phyloP scores from a whole-genome alignment of 192 early-diverging fungal genomes.

The Bifiguratus adelaidae region DNA sequence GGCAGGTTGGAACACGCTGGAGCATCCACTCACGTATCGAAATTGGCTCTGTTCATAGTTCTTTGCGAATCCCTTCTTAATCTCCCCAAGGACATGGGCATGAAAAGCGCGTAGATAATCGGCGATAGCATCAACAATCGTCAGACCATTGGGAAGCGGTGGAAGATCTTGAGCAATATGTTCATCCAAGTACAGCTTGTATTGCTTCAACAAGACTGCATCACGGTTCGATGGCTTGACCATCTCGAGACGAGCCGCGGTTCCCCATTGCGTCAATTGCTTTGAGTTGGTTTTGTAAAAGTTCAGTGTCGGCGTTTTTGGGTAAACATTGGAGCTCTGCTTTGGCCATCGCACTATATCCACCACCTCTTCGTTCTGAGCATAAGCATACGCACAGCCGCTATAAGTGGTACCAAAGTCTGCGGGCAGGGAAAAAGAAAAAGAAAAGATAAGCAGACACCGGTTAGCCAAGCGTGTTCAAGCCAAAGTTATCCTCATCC shows the following conservation, averaged over 20 bases:
- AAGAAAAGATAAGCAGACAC: background rate
- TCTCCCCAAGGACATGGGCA: slow-evolving; percentile 24
- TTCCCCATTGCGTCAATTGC: slow-evolving; percentile 29
- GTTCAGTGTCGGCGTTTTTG: slow-evolving; percentile 33
- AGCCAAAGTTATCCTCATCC: too few species aligned
- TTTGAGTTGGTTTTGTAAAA: slow-evolving; percentile 29
- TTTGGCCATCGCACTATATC: slow-evolving; percentile 36
- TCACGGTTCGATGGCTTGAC: slow-evolving; percentile 19
- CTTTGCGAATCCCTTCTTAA: slow-evolving; percentile 26
- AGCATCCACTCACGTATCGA: slow-evolving; percentile 11
- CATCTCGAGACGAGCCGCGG: slow-evolving; percentile 29
- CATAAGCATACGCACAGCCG: slow-evolving; percentile 36
- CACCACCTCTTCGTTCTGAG: slow-evolving; percentile 30
- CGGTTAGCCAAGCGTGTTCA: too few species aligned
- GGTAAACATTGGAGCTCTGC: slow-evolving; percentile 29
- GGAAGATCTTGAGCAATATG: slow-evolving; percentile 27
- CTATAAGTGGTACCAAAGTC: slow-evolving; percentile 37
- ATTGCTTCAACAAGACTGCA: slow-evolving; percentile 29
- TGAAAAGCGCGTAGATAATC: slow-evolving; percentile 34
- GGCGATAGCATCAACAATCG: slow-evolving; percentile 32
- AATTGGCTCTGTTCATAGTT: slow-evolving; percentile 25
- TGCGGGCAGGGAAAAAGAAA: background rate
- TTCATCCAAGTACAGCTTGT: slow-evolving; percentile 34
- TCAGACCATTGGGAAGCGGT: slow-evolving; percentile 23
- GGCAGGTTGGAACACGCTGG: background rate